Evolutionary conservation across 1,284 basidiomycete species (phyloP).

Genomic region (Singerocomus inundabilis): DNA sequence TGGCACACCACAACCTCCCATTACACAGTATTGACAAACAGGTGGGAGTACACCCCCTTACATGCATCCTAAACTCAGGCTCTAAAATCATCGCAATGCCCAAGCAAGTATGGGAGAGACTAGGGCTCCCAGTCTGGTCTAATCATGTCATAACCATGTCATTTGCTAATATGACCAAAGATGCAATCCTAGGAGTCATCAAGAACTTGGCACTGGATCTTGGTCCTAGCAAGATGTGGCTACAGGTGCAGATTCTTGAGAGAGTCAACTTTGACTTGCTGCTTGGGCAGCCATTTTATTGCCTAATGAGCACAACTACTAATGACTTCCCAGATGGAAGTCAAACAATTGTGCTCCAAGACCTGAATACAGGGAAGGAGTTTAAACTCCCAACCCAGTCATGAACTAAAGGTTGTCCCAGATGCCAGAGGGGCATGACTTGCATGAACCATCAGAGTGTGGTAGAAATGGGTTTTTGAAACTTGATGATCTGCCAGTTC

Average conservation of each 20-base stretch:
- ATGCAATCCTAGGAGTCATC: no score
- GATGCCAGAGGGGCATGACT: neutral
- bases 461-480: neutral
- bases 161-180: no score
- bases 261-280: neutral
- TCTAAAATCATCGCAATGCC: neutral
- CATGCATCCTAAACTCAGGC: neutral
- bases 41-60: neutral
- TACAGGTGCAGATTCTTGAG: neutral
- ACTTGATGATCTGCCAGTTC: neutral
- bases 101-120: neutral
- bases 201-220: neutral
- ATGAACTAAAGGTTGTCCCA: neutral
- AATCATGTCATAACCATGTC: neutral
- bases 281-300: neutral
- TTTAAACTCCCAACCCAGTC: neutral
- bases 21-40: neutral
- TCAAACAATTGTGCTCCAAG: neutral
- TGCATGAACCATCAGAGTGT: no score
- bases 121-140: neutral
- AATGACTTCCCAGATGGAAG: neutral
- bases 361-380: neutral
- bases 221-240: neutral
- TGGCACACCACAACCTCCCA: neutral
- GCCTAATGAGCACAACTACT: neutral